Conservation (phyloP, 2,329 filamentous ascomycete species). For the Cercospora citrullina region DNA sequence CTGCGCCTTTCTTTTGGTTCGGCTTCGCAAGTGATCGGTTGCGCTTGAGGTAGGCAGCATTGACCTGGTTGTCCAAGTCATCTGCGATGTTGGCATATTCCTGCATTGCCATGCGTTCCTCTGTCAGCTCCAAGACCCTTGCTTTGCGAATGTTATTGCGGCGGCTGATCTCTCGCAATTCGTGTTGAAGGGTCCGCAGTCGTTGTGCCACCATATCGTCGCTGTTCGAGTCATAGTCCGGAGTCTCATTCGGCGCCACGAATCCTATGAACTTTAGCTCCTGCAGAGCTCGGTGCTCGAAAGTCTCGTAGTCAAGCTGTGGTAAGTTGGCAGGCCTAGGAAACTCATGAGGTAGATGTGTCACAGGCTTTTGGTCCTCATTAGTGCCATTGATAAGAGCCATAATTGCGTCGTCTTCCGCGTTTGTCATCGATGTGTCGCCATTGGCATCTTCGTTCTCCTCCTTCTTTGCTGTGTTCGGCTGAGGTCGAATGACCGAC, state of each 20-base stretch:
- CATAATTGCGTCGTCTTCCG: slow-evolving; percentile 45
- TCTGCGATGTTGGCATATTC: slow-evolving; percentile 97
- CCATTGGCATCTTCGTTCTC: slow-evolving; percentile 50
- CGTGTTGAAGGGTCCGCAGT: slow-evolving; percentile 77
- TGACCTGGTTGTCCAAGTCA: slow-evolving; percentile 91
- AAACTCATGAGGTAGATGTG: slow-evolving; percentile 62
- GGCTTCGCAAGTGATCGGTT: slow-evolving; percentile 85
- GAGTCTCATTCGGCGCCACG: slow-evolving; percentile 60
- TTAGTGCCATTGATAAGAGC: slow-evolving; percentile 40
- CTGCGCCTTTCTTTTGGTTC: slow-evolving; percentile 73
- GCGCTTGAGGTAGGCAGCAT: slow-evolving; percentile 92
- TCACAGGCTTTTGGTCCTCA: slow-evolving; percentile 57
- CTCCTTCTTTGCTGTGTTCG: slow-evolving; percentile 52
- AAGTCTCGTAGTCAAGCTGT: slow-evolving; percentile 77
- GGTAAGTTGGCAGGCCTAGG: slow-evolving; percentile 31
- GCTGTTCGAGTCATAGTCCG: slow-evolving; percentile 84
- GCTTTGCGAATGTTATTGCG: slow-evolving; percentile 89
- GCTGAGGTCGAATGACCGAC: slow-evolving; percentile 73
- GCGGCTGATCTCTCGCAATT: slow-evolving; percentile 79
- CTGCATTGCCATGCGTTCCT: slow-evolving; percentile 91
- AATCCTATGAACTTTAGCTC: slow-evolving; percentile 91
- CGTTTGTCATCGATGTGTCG: slow-evolving; percentile 45
- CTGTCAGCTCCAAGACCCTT: slow-evolving; percentile 79
- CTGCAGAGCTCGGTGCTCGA: slow-evolving; percentile 88
- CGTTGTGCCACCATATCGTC: slow-evolving; percentile 94